phyloP scores from a whole-genome alignment of 208 protist genomes.

The Trypanosoma caninum region DNA sequence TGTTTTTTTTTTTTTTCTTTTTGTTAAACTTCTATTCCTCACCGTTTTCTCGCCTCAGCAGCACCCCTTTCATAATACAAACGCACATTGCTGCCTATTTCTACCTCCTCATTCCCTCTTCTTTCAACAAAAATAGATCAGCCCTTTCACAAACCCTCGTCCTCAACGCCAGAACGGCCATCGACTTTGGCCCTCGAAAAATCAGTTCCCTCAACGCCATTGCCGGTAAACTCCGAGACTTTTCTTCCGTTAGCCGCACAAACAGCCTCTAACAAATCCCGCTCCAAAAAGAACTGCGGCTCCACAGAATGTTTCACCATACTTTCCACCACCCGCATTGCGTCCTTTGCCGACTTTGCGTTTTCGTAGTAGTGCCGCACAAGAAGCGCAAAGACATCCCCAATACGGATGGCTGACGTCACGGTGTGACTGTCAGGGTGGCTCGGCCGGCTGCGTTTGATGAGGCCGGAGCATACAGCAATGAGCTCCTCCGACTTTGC shows the following conservation, averaged over 20 bases:
- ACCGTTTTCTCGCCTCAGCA: background rate
- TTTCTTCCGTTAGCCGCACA: slow-evolving; percentile 76
- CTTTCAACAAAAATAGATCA: background rate
- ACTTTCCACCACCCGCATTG: slow-evolving; percentile 87
- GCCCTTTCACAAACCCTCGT: slow-evolving; percentile 19
- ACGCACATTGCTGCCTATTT: too few relatives aligned
- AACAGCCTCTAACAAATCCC: slow-evolving; percentile 80
- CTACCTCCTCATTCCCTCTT: background rate
- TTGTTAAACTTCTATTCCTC: background rate
- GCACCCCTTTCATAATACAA: background rate
- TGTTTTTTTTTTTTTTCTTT: slow-evolving; percentile 3
- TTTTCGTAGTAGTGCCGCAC: slow-evolving; percentile 91
- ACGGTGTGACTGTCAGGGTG: slow-evolving; percentile 63
- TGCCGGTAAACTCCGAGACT: slow-evolving; percentile 42
- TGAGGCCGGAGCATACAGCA: slow-evolving; percentile 80
- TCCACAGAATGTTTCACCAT: slow-evolving; percentile 90
- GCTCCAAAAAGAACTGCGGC: slow-evolving; percentile 87
- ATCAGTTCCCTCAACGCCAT: background rate
- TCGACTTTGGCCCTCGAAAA: slow-evolving; percentile 10
- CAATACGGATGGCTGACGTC: slow-evolving; percentile 83
- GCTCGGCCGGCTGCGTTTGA: slow-evolving; percentile 74
- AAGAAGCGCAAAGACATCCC: slow-evolving; percentile 95
- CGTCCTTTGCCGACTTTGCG: slow-evolving; percentile 68
- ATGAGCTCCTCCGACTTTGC: slow-evolving; percentile 73
- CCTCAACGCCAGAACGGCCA: slow-evolving; percentile 22